Conservation (phyloP, 305 asterid species). For the Plantago coronopus region DNA sequence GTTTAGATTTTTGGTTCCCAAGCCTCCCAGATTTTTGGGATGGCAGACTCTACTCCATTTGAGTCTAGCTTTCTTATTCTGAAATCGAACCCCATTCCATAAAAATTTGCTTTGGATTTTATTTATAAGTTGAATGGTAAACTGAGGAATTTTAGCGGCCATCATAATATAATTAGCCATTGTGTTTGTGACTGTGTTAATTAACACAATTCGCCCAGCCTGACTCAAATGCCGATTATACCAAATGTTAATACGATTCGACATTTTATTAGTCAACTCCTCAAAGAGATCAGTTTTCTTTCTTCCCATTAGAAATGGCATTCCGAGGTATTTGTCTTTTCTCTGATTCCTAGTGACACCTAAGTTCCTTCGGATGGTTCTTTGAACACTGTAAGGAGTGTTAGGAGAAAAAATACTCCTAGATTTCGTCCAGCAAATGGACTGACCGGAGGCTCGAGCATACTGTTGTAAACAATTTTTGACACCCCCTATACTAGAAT, state of each 20-base stretch:
- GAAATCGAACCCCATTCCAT: neutral
- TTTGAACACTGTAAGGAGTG: too few species aligned
- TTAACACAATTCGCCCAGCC: neutral
- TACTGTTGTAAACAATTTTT: neutral
- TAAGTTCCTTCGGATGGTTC: fast-evolving
- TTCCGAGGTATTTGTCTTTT: neutral
- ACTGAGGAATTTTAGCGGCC: too few species aligned
- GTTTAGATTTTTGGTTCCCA: neutral
- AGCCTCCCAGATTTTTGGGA: neutral
- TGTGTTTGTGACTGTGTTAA: neutral
- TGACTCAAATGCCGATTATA: neutral
- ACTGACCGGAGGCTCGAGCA: neutral
- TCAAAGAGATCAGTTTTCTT: neutral
- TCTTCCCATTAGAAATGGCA: neutral
- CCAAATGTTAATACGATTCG: neutral
- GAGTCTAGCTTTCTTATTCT: neutral
- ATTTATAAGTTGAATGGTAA: neutral
- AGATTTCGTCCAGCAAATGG: neutral
- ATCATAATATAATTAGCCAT: neutral
- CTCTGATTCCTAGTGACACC: neutral
- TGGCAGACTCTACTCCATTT: neutral
- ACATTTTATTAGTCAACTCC: neutral
- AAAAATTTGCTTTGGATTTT: neutral
- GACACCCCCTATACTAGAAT: neutral
- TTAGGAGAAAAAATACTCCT: neutral